A percentile compares a stretch with the other conserved stretches of the same genome.
These are phyloP conservation scores for Tetrahymena thermophila DNA, from an alignment of 73 alveolate genomes.

Conservation along the genomic window DNA sequence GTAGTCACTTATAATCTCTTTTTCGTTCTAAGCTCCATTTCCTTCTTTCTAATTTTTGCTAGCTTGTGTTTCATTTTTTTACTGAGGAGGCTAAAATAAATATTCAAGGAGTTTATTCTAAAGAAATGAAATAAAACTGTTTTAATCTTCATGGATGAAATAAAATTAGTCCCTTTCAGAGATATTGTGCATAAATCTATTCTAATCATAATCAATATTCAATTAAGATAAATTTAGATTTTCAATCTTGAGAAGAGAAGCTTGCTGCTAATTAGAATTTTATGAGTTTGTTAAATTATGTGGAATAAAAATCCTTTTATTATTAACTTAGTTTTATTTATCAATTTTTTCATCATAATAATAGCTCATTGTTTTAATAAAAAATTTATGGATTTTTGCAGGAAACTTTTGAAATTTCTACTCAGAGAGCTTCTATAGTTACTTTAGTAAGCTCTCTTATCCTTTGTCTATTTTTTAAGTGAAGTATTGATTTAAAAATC, in stretches of 20 bases:
- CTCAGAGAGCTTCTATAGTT: not conserved
- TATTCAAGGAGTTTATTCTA: not conserved
- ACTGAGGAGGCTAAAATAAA: not conserved
- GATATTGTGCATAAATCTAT: not conserved
- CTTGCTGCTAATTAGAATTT: not conserved
- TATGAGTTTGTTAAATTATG: not conserved
- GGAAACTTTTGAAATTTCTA: not conserved
- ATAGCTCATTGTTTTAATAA: not conserved
- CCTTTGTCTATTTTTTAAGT: not conserved
- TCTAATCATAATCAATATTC: not conserved
- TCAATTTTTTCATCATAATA: not conserved
- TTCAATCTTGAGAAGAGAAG: not conserved
- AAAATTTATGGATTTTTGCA: not conserved
- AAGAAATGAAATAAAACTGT: not conserved
- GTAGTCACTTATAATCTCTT: not conserved
- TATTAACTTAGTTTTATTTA: no score
- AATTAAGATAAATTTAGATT: not conserved
- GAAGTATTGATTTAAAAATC: not conserved
- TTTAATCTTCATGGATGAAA: not conserved
- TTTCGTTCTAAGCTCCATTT: not conserved
- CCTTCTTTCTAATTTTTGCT: not conserved
- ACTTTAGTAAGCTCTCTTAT: not conserved
- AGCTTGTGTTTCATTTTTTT: not conserved
- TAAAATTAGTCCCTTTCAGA: not conserved
- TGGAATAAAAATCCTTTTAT: not conserved